Conservation (phyloP, 208 protist species). For the Acanthamoeba sp. region DNA sequence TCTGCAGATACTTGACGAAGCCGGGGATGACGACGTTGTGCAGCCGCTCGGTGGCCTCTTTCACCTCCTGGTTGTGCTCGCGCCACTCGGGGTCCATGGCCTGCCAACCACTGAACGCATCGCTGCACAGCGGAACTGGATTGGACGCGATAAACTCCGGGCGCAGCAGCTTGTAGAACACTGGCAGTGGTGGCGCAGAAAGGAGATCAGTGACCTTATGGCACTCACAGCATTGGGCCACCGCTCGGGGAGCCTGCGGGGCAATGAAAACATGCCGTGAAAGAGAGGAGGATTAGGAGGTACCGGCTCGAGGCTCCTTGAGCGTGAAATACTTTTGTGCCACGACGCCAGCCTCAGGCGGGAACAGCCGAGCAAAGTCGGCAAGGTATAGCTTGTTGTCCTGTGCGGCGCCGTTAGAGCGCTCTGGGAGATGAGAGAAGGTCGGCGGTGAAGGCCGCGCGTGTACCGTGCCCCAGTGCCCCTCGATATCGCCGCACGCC, state of each 20-base stretch:
- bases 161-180: constrained; percentile 68
- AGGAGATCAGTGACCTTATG: neutral
- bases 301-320: constrained; percentile 52
- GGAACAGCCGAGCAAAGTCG: constrained; percentile 55
- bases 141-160: constrained; percentile 50
- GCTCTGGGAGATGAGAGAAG: neutral
- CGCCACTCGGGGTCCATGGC: constrained; percentile 23
- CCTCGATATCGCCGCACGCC: constrained; percentile 62
- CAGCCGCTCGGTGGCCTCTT: constrained; percentile 3
- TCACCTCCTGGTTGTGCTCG: constrained; percentile 40
- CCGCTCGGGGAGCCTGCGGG: no score
- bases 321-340: constrained; percentile 59
- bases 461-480: constrained; percentile 42
- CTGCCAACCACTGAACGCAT: constrained; percentile 68
- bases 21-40: constrained; percentile 44
- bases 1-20: constrained; percentile 12
- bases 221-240: no score
- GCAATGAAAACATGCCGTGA: neutral
- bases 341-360: neutral
- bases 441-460: neutral
- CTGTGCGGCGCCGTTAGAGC: no score
- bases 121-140: constrained; percentile 46
- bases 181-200: neutral
- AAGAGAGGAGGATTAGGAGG: neutral
- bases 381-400: constrained; percentile 61